phyloP scores from a whole-genome alignment of 176 grass and related monocot genomes.

The Panicum miliaceum region DNA sequence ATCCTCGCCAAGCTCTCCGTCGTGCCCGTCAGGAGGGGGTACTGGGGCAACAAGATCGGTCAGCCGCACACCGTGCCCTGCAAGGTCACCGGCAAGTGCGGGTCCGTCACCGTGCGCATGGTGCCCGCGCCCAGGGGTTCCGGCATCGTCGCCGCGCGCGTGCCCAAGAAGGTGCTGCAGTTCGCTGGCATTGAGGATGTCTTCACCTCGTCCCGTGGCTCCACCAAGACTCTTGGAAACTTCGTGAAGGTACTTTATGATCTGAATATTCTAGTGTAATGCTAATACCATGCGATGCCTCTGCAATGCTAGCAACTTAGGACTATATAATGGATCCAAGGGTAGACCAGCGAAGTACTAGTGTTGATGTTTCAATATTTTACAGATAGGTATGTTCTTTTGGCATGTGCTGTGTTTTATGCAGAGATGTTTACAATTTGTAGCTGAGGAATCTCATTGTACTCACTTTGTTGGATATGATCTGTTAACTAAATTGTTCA shows the following conservation, averaged over 20 bases:
- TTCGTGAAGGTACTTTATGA: slow-evolving; percentile 75
- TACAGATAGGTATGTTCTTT: background rate
- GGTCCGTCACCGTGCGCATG: slow-evolving; percentile 86
- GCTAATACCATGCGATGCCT: background rate
- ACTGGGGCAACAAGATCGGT: slow-evolving; percentile 94
- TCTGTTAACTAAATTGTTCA: background rate
- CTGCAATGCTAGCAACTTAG: background rate
- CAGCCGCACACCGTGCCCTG: slow-evolving; percentile 86
- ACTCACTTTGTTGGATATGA: too few relatives aligned
- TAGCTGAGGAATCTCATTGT: background rate
- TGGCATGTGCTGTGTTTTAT: background rate
- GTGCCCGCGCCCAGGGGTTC: slow-evolving; percentile 81
- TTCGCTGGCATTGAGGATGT: slow-evolving; percentile 91
- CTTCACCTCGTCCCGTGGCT: slow-evolving; percentile 84
- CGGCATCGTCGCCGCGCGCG: slow-evolving; percentile 77
- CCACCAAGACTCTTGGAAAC: slow-evolving; percentile 95
- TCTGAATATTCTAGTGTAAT: background rate
- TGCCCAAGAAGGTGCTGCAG: slow-evolving; percentile 92
- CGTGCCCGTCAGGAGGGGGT: slow-evolving; percentile 73
- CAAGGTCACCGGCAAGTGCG: slow-evolving; percentile 94
- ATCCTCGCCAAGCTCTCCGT: slow-evolving; percentile 91
- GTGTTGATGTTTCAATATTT: too few relatives aligned
- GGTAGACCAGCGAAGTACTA: background rate
- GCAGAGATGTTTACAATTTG: background rate
- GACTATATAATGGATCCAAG: background rate